Percentiles rank a stretch among this genome's conserved stretches.
Conservation (phyloP, 768 basidiomycete genomes). For the Lentinula lateritia region DNA sequence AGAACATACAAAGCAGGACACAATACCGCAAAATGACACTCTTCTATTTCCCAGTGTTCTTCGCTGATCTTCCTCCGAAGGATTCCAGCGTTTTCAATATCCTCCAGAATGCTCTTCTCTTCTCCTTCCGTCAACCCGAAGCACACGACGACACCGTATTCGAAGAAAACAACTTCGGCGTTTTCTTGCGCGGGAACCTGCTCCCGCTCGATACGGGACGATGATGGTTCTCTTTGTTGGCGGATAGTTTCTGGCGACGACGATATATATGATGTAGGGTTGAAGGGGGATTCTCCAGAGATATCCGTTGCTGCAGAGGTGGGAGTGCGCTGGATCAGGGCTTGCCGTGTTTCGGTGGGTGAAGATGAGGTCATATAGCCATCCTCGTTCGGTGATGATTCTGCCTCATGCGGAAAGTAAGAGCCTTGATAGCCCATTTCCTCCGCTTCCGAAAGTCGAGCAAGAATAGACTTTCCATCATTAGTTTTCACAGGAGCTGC, state of each 20-base stretch:
- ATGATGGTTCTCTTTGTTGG: background rate
- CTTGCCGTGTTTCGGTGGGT: slow-evolving; percentile 28
- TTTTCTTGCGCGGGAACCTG: slow-evolving; percentile 39
- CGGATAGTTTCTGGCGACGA: slow-evolving; percentile 7
- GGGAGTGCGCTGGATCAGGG: slow-evolving; percentile 8
- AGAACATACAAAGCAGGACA: slow-evolving; percentile 2
- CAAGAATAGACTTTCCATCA: slow-evolving; percentile 53
- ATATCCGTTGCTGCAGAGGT: slow-evolving; percentile 8
- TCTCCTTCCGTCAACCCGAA: slow-evolving; percentile 79
- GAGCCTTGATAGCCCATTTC: slow-evolving; percentile 86
- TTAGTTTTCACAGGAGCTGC: slow-evolving; percentile 54
- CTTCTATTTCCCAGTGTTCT: slow-evolving; percentile 86
- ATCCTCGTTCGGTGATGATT: slow-evolving; percentile 34
- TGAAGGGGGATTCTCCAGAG: slow-evolving; percentile 10
- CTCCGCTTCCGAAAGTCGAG: slow-evolving; percentile 79
- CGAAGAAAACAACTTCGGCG: slow-evolving; percentile 75
- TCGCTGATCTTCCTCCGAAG: slow-evolving; percentile 57
- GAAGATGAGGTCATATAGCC: slow-evolving; percentile 59
- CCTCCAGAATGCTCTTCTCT: slow-evolving; percentile 81
- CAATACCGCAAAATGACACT: slow-evolving; percentile 83
- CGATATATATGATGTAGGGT: slow-evolving; percentile 7
- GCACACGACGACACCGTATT: slow-evolving; percentile 89
- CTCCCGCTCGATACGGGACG: slow-evolving; percentile 5
- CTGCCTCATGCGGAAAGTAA: slow-evolving; percentile 51
- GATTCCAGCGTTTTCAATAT: slow-evolving; percentile 67